phyloP scores from a whole-genome alignment of 129 eudicot species.

The Sambucus nigra region DNA sequence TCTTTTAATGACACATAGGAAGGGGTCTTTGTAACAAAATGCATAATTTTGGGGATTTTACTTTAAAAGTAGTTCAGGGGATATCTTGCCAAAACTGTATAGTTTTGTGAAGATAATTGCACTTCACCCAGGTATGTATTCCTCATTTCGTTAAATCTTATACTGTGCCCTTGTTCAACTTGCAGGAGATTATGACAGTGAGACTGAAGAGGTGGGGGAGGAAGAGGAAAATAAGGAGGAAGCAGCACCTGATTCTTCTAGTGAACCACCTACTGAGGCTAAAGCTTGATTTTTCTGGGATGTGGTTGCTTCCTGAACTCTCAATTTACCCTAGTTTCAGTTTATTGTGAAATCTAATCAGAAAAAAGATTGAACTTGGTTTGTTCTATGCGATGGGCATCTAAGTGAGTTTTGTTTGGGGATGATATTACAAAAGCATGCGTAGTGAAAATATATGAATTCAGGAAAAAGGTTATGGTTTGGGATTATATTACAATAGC shows the following conservation, averaged over 20 bases:
- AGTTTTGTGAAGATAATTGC: too few relatives aligned
- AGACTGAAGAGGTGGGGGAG: conserved; percentile 40
- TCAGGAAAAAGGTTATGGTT: not conserved
- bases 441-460: not conserved
- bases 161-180: not conserved
- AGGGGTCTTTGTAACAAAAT: too few relatives aligned
- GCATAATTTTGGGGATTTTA: too few relatives aligned
- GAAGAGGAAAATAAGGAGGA: conserved; percentile 24
- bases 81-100: too few relatives aligned
- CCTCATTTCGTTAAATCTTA: too few relatives aligned
- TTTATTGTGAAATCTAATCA: not conserved
- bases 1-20: too few relatives aligned
- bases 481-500: not conserved
- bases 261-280: conserved; percentile 14
- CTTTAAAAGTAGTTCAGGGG: not conserved
- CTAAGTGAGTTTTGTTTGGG: too few relatives aligned
- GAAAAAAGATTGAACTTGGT: not conserved
- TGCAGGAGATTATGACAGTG: conserved; percentile 43
- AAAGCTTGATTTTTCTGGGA: conserved; percentile 27
- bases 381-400: too few relatives aligned
- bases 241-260: conserved; percentile 18
- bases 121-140: too few relatives aligned
- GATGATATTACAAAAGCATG: not conserved
- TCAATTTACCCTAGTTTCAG: not conserved
- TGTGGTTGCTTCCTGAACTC: conserved; percentile 3